These are phyloP conservation scores for Magnolia officinalis DNA, from an alignment of 164 flowering plant species.

Conservation along the genomic window DNA sequence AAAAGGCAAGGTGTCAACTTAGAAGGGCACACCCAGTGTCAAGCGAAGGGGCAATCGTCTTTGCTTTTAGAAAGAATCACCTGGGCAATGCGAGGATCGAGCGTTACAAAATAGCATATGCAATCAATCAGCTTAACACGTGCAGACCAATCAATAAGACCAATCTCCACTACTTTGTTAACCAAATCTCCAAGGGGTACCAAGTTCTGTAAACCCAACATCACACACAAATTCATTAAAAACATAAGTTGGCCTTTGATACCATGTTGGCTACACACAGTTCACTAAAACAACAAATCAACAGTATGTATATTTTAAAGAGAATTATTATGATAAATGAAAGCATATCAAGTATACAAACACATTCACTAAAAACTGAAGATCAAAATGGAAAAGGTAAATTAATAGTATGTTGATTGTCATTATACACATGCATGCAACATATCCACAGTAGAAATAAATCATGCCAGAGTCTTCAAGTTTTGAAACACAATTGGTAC, in stretches of 20 bases:
- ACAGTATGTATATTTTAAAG: background rate
- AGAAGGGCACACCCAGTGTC: background rate
- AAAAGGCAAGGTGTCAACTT: background rate
- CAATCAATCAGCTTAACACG: conserved; percentile 76
- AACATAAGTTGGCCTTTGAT: background rate
- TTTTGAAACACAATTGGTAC: no score
- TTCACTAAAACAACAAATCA: background rate
- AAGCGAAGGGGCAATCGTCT: background rate
- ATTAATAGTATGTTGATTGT: background rate
- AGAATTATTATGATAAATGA: background rate
- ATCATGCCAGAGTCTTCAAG: background rate
- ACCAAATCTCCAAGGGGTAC: conserved; percentile 58
- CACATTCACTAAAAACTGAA: no score
- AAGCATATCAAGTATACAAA: background rate
- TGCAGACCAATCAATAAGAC: conserved; percentile 69
- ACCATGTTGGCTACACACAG: background rate
- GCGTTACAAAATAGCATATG: conserved; percentile 60
- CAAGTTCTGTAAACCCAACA: conserved; percentile 46
- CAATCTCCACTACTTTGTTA: conserved; percentile 43
- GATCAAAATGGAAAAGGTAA: background rate
- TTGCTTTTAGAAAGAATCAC: conserved; percentile 29
- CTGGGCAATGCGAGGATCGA: conserved; percentile 78
- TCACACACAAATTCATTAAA: background rate
- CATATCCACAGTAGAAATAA: background rate
- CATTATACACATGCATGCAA: background rate